These are phyloP conservation scores for Aureobasidium pullulans DNA, from an alignment of 2,329 filamentous ascomycete species.

Conservation along the genomic window DNA sequence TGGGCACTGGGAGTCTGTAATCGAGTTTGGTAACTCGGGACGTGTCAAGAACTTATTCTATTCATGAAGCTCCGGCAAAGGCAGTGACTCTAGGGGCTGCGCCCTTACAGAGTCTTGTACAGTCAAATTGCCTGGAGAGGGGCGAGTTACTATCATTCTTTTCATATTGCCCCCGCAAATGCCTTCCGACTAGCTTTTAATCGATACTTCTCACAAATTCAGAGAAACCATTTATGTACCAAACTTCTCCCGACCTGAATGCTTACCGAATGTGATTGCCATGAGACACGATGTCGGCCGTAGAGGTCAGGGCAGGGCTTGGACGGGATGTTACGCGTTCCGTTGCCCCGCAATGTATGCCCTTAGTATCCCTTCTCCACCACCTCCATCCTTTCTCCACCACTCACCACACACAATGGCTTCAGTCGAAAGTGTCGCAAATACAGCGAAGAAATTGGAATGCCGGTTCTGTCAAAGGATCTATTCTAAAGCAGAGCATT, in stretches of 20 bases:
- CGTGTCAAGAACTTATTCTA: constrained; percentile 5
- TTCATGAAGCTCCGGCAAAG: constrained; percentile 4
- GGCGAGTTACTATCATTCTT: constrained; percentile 3
- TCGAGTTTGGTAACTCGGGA: not conserved
- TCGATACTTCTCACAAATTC: not conserved
- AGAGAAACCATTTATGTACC: not conserved
- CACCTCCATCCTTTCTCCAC: not conserved
- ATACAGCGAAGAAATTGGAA: constrained; percentile 20
- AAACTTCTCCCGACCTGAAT: not conserved
- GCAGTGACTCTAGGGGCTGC: constrained; percentile 1
- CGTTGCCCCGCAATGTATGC: not conserved
- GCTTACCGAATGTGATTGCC: not conserved
- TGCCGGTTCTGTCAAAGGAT: constrained; percentile 35
- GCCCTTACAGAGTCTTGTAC: constrained; percentile 5
- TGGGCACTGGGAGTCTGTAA: not conserved
- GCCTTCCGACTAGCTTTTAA: constrained; percentile 6
- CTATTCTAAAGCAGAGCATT: constrained; percentile 27
- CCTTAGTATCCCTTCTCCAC: not conserved
- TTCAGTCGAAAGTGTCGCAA: not conserved
- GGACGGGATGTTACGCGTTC: not conserved
- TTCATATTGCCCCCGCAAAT: not conserved
- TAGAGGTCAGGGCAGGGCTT: not conserved
- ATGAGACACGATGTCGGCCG: not conserved
- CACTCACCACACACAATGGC: constrained; percentile 4
- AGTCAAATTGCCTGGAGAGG: constrained; percentile 5